A percentile compares a stretch with the other conserved stretches of the same genome.
phyloP scores from a whole-genome alignment of 2,329 filamentous ascomycete species.

The Emericellopsis cladophorae region DNA sequence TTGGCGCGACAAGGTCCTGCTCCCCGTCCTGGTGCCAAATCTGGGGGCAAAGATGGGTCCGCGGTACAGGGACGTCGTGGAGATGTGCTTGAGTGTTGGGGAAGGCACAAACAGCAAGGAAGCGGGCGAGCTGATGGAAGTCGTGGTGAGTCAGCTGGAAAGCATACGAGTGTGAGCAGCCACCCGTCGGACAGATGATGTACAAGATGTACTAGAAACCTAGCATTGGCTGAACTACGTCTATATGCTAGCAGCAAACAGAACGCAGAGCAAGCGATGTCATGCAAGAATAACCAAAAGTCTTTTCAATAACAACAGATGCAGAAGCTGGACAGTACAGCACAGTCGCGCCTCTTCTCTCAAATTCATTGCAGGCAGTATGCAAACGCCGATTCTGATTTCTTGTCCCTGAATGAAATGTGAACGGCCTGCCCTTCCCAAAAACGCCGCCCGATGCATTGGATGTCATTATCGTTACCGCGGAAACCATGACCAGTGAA shows the following conservation, averaged over 20 bases:
- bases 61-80: slow-evolving; percentile 26
- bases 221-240: not conserved
- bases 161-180: slow-evolving; percentile 16
- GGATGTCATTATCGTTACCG: slow-evolving; percentile 4
- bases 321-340: not conserved
- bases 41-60: slow-evolving; percentile 26
- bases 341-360: not conserved
- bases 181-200: too few relatives aligned
- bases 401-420: not conserved
- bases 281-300: too few relatives aligned
- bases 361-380: not conserved
- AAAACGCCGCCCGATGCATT: slow-evolving; percentile 3
- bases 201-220: not conserved
- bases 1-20: slow-evolving; percentile 27
- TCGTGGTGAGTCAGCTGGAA: slow-evolving; percentile 25
- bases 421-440: not conserved
- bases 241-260: not conserved
- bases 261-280: too few relatives aligned
- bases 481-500: not conserved
- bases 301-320: not conserved
- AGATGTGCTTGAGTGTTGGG: slow-evolving; percentile 22
- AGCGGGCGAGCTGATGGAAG: slow-evolving; percentile 26
- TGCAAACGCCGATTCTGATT: not conserved
- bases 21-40: slow-evolving; percentile 24
- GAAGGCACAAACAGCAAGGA: slow-evolving; percentile 23